These are phyloP conservation scores for Trypanosoma lewisi DNA, from an alignment of 208 protist genomes.

Conservation along the genomic window DNA sequence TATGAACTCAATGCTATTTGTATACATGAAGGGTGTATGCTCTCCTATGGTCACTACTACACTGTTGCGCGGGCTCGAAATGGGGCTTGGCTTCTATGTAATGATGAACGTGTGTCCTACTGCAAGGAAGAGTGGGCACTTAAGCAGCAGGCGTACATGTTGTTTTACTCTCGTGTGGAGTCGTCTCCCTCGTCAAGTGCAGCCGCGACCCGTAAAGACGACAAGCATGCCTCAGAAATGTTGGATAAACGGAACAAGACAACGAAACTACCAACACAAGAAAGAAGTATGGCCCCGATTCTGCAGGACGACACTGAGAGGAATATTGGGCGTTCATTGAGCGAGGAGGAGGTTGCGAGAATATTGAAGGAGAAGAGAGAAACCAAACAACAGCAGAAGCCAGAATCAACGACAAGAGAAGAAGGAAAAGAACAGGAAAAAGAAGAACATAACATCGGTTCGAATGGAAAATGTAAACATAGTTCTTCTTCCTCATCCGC, in stretches of 20 bases:
- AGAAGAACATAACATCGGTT: neutral
- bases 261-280: neutral
- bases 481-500: no score
- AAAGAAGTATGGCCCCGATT: neutral
- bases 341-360: slow-evolving; percentile 31
- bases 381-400: no score
- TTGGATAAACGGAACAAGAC: neutral
- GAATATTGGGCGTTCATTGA: slow-evolving; percentile 29
- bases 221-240: neutral
- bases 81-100: slow-evolving; percentile 84
- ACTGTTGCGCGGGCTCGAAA: slow-evolving; percentile 76
- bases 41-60: slow-evolving; percentile 92
- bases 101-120: slow-evolving; percentile 71
- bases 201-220: neutral
- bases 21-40: slow-evolving; percentile 80
- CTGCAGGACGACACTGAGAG: neutral
- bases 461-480: no score
- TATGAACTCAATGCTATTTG: slow-evolving; percentile 91
- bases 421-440: neutral
- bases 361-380: slow-evolving; percentile 9
- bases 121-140: slow-evolving; percentile 67
- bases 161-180: slow-evolving; percentile 78
- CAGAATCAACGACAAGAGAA: neutral
- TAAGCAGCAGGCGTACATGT: slow-evolving; percentile 83
- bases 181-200: neutral